Evolutionary conservation across 192 early-diverging fungal genomes (phyloP), one percentile per base, ranked within the genome.

Genomic region (Cetraspora pellucida): DNA sequence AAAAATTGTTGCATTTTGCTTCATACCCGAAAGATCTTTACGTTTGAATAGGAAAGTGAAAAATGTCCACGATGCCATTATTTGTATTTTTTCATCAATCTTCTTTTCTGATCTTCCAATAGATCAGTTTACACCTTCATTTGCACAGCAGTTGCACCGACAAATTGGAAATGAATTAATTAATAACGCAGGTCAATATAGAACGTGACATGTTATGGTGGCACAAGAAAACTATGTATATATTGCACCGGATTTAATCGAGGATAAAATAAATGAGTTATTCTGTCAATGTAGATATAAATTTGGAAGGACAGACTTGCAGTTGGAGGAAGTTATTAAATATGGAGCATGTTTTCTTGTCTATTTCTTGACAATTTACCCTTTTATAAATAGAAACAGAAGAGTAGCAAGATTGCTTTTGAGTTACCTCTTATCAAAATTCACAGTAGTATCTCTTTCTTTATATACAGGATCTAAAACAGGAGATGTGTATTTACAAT

Each of bases 201-300:
- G 71, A 73, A 73, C 55, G 71, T 13, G 19, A 72, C 19, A 55
- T 23, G 70, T 72, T 72, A 72, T 72, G 70, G 52, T 52, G 7
- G 54, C 28, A 31, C 70, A 72, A 30, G 52, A 72, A 27, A 72
- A 72, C 50, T 72, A 37, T 27, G 70, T 72, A 55, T 72, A 72
- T 72, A n/a, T 72, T 13, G 70, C 70, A 72, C 70, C 70, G 50
- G 50, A 72, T 72, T 72, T 72, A 52, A 72, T 72, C 21, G 30
- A 72, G 47, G 47, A 57, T 28, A 72, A 27, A 72, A 72, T 72
- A 25, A 44, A 72, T n/a, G 70, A 57, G 47, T 30, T 72, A 72
- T 72, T 57, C 47, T 44, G 52, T 72, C 70, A 72, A 72, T 72
- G 52, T 72, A 27, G 52, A 72, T 27, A 72, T 10, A 72, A 72